phyloP scores from a whole-genome alignment of 768 basidiomycete species.

The Tephrocybe sp. region DNA sequence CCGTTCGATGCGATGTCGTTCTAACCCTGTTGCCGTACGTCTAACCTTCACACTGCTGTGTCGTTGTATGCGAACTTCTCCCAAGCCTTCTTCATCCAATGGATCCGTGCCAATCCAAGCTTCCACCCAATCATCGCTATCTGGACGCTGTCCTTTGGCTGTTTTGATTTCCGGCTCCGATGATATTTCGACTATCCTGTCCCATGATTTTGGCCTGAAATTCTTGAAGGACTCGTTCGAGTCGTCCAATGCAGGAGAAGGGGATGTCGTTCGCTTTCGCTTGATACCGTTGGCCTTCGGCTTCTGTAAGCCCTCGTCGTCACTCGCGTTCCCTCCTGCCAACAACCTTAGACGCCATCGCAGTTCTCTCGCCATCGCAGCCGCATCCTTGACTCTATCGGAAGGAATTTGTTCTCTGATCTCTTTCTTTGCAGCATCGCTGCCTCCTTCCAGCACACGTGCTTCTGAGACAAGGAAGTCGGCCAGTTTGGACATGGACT shows the following conservation, averaged over 20 bases:
- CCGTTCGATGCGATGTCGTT: constrained; percentile 71
- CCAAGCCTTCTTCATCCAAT: constrained; percentile 31
- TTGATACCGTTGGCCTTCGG: constrained; percentile 32
- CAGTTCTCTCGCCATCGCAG: constrained; percentile 79
- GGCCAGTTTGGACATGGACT: constrained; percentile 68
- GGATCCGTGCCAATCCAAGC: constrained; percentile 36
- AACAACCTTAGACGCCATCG: constrained; percentile 71
- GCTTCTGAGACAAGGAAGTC: constrained; percentile 80
- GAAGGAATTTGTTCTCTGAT: constrained; percentile 77
- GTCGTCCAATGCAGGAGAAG: constrained; percentile 18
- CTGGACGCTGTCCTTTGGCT: constrained; percentile 37
- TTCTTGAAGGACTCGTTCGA: constrained; percentile 47
- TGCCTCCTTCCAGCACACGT: constrained; percentile 65
- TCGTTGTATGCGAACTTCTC: constrained; percentile 39
- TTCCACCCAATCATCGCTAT: constrained; percentile 40
- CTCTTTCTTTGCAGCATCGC: constrained; percentile 71
- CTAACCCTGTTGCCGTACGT: constrained; percentile 51
- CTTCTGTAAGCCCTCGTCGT: constrained; percentile 51
- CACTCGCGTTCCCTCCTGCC: constrained; percentile 59
- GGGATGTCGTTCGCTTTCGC: constrained; percentile 33
- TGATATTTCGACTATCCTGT: constrained; percentile 41
- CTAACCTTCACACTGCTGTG: constrained; percentile 59
- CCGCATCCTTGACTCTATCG: constrained; percentile 80
- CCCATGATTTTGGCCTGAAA: constrained; percentile 71
- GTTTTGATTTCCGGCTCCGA: constrained; percentile 37